Conservation (phyloP, 805 yeast species). For the Saccharomycopsis selenospora region DNA sequence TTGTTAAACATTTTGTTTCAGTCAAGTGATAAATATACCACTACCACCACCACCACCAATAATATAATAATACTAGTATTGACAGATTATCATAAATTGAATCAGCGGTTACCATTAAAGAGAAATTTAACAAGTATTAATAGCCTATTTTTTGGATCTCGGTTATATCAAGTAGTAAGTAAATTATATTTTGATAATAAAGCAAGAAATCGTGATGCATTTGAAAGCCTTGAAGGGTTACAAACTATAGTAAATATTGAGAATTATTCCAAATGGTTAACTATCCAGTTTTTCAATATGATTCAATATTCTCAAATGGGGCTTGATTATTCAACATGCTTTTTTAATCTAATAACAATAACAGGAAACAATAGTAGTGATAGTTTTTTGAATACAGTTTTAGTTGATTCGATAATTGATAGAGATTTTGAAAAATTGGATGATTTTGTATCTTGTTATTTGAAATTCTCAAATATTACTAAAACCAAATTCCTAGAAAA, state of each 20-base stretch:
- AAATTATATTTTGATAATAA: not conserved
- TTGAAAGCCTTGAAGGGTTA: too few relatives aligned
- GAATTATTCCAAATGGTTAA: slow-evolving; percentile 4
- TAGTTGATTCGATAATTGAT: not conserved
- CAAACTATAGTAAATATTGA: not conserved
- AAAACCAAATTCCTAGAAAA: slow-evolving; percentile 2
- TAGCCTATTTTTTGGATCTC: slow-evolving; percentile 11
- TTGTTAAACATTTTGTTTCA: not conserved
- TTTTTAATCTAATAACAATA: slow-evolving; percentile 4
- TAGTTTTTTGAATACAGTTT: not conserved
- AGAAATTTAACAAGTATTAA: slow-evolving; percentile 8
- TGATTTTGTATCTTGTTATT: not conserved
- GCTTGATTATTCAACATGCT: slow-evolving; percentile 2
- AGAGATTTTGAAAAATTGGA: not conserved
- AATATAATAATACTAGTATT: too few relatives aligned
- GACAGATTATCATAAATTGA: not conserved
- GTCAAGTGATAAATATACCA: not conserved
- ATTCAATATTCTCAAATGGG: not conserved
- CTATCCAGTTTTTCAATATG: slow-evolving; percentile 4
- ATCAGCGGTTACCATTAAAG: slow-evolving; percentile 1
- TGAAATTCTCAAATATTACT: slow-evolving; percentile 3
- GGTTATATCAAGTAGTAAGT: slow-evolving; percentile 4
- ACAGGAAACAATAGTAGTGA: not conserved
- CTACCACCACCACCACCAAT: not conserved
- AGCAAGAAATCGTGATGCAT: not conserved